A percentile compares a stretch with the other conserved stretches of the same genome.
phyloP scores from a whole-genome alignment of 2,329 filamentous ascomycete genomes.

The Plenodomus lindquistii region DNA sequence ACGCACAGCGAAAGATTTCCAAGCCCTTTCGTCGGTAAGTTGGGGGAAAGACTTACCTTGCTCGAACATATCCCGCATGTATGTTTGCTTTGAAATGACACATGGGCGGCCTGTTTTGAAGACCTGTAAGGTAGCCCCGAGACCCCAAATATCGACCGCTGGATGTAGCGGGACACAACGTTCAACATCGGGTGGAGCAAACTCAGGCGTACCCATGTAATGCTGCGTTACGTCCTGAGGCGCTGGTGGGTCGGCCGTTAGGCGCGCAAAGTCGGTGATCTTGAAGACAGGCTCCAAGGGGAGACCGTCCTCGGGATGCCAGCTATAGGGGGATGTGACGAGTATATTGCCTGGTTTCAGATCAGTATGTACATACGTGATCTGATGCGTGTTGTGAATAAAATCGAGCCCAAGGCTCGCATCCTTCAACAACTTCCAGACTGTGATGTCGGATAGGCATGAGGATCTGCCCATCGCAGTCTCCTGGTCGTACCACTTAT shows the following conservation, averaged over 20 bases:
- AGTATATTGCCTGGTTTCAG: constrained; percentile 93
- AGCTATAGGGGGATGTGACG: constrained; percentile 48
- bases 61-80: not conserved
- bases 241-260: constrained; percentile 6
- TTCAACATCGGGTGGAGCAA: constrained; percentile 17
- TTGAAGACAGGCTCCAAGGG: constrained; percentile 28
- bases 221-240: not conserved
- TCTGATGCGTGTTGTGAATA: constrained; percentile 20
- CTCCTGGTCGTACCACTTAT: constrained; percentile 5
- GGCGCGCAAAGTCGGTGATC: constrained; percentile 25
- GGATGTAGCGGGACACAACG: constrained; percentile 10
- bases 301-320: not conserved
- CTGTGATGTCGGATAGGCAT: constrained; percentile 20
- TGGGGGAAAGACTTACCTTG: not conserved
- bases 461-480: not conserved
- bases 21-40: not conserved
- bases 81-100: constrained; percentile 7
- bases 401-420: constrained; percentile 24
- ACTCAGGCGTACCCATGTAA: constrained; percentile 26
- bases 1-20: not conserved
- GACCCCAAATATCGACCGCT: constrained; percentile 24
- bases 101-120: constrained; percentile 18
- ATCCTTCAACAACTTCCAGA: constrained; percentile 34
- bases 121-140: constrained; percentile 26
- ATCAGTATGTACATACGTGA: constrained; percentile 76